Conservation (phyloP, 805 yeast genomes). For the Cephaloascus fragrans region DNA sequence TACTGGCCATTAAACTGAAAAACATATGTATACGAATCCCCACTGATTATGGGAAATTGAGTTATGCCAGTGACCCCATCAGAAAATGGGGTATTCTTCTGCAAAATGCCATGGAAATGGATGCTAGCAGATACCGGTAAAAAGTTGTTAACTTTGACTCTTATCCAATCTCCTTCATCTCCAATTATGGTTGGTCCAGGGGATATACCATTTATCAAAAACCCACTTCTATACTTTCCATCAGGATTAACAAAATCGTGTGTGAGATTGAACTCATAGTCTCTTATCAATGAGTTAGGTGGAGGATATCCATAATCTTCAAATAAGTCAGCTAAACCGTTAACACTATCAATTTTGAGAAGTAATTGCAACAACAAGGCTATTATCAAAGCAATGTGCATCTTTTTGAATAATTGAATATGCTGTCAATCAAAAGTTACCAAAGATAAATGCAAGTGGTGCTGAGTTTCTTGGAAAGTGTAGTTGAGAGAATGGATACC, state of each 20-base stretch:
- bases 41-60: constrained; percentile 40
- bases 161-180: constrained; percentile 20
- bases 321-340: background rate
- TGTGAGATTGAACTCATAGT: background rate
- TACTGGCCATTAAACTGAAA: constrained; percentile 28
- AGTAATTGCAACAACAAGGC: too few relatives aligned
- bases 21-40: constrained; percentile 26
- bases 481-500: too few relatives aligned
- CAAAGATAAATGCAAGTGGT: too few relatives aligned
- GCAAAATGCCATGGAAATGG: constrained; percentile 48
- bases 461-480: too few relatives aligned
- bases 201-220: constrained; percentile 30
- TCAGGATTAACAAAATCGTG: constrained; percentile 11
- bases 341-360: too few relatives aligned
- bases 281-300: background rate
- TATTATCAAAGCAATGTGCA: too few relatives aligned
- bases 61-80: constrained; percentile 45
- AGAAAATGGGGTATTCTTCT: constrained; percentile 32
- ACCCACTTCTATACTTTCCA: constrained; percentile 21
- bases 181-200: constrained; percentile 40
- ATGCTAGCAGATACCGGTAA: constrained; percentile 27
- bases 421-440: too few relatives aligned
- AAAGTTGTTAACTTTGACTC: constrained; percentile 26
- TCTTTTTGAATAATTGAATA: too few relatives aligned
- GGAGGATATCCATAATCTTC: background rate